A percentile compares a stretch with the other conserved stretches of the same genome.
Conservation (phyloP, 106 monocot genomes). For the Dioscorea dumetorum region DNA sequence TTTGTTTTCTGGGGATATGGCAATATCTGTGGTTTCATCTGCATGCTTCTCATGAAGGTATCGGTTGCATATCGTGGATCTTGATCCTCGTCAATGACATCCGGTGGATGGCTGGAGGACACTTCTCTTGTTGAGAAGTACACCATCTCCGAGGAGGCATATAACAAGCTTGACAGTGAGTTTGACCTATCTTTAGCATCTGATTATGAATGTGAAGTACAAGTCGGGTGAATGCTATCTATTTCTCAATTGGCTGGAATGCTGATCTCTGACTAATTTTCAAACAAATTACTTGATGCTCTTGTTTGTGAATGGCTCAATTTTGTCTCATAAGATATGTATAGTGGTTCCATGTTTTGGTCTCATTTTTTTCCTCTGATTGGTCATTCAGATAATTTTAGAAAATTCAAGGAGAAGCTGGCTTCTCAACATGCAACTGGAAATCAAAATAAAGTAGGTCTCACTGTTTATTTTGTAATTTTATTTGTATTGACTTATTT, state of each 20-base stretch:
- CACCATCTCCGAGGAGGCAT: constrained; percentile 84
- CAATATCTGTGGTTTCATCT: neutral
- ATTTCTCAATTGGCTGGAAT: too few species aligned
- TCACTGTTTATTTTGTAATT: neutral
- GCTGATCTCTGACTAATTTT: too few species aligned
- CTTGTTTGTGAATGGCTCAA: too few species aligned
- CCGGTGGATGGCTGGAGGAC: constrained; percentile 93
- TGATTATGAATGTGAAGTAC: too few species aligned
- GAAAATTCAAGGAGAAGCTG: constrained; percentile 89
- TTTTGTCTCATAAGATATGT: too few species aligned
- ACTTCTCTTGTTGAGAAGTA: constrained; percentile 93
- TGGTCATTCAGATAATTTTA: constrained; percentile 55
- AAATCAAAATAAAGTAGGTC: constrained; percentile 52
- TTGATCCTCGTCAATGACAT: constrained; percentile 80
- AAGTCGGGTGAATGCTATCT: too few species aligned
- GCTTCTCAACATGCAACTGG: constrained; percentile 38
- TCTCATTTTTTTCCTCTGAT: neutral
- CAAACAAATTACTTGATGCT: too few species aligned
- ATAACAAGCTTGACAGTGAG: constrained; percentile 76
- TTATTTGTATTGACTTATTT: neutral
- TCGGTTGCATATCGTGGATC: constrained; percentile 71
- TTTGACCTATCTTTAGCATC: neutral
- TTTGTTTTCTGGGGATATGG: neutral
- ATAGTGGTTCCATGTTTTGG: too few species aligned
- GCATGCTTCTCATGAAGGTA: constrained; percentile 37